Percentiles rank a stretch among this genome's conserved stretches.
Conservation (phyloP, 2,329 filamentous ascomycete genomes). For the Diaporthe velutina region DNA sequence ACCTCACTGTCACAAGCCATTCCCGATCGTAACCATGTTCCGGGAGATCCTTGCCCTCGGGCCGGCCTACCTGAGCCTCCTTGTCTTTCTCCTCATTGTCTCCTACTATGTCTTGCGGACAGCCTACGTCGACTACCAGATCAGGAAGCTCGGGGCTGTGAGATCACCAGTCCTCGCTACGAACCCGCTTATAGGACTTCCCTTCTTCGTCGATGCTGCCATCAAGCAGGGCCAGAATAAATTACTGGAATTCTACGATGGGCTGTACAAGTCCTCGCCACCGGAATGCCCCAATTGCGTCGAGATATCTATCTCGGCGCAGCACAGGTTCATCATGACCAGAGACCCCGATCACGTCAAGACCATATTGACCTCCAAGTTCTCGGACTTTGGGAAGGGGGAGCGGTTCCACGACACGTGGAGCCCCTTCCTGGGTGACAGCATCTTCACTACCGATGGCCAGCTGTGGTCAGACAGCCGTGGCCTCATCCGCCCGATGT, state of each 20-base stretch:
- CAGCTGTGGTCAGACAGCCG: conserved; percentile 66
- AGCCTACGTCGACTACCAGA: conserved; percentile 44
- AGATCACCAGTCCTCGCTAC: conserved; percentile 49
- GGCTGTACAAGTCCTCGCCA: conserved; percentile 46
- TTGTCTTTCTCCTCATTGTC: conserved; percentile 36
- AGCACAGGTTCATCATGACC: conserved; percentile 58
- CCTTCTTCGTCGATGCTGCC: conserved; percentile 47
- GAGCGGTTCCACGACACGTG: conserved; percentile 56
- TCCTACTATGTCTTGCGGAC: conserved; percentile 43
- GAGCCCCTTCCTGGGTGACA: conserved; percentile 64
- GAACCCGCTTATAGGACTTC: conserved; percentile 51
- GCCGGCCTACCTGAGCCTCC: conserved; percentile 21
- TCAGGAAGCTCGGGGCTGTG: conserved; percentile 50
- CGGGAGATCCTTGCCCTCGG: conserved; percentile 34
- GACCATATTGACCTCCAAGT: conserved; percentile 67
- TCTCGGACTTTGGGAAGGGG: conserved; percentile 66
- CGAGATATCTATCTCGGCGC: conserved; percentile 51
- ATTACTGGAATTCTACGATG: conserved; percentile 49
- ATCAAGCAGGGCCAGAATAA: conserved; percentile 49
- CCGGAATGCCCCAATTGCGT: conserved; percentile 52
- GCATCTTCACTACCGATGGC: conserved; percentile 68
- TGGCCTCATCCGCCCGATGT: conserved; percentile 67
- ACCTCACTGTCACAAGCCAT: background rate
- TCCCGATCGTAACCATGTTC: conserved; percentile 29
- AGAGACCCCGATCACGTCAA: conserved; percentile 70